phyloP scores from a whole-genome alignment of 495 filamentous ascomycete species.

The Neurospora sublineolata region DNA sequence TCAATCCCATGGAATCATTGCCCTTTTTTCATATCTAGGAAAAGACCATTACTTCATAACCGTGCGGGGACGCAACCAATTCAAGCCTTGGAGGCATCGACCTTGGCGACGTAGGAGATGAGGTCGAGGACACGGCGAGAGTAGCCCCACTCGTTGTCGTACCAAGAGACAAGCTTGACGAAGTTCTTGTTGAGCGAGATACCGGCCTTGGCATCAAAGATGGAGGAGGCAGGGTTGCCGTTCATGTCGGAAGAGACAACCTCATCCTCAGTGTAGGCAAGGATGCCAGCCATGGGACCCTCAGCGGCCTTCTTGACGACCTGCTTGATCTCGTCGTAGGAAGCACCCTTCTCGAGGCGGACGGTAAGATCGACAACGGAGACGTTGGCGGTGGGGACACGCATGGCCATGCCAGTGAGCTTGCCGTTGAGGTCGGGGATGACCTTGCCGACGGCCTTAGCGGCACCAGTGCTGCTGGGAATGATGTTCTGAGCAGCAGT shows the following conservation, averaged over 20 bases:
- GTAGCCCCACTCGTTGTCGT: constrained; percentile 86
- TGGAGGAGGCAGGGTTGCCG: constrained; percentile 84
- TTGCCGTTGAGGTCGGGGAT: constrained; percentile 96
- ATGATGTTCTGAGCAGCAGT: constrained; percentile 99
- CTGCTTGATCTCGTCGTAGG: constrained; percentile 90
- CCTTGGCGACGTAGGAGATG: constrained; percentile 82
- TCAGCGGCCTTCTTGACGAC: constrained; percentile 81
- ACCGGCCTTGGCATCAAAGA: constrained; percentile 99
- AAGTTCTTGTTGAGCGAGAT: constrained; percentile 97
- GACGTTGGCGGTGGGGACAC: constrained; percentile 96
- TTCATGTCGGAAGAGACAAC: constrained; percentile 88
- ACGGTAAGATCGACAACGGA: constrained; percentile 95
- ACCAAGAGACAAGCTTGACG: constrained; percentile 97
- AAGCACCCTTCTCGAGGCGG: constrained; percentile 81
- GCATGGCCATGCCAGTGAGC: constrained; percentile 98
- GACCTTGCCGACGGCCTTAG: constrained; percentile 99
- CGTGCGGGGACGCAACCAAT: constrained; percentile 11
- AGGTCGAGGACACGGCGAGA: constrained; percentile 97
- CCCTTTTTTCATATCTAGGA: neutral
- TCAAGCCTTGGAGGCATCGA: constrained; percentile 47
- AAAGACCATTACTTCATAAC: constrained; percentile 5
- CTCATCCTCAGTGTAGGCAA: constrained; percentile 94
- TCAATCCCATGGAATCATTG: neutral
- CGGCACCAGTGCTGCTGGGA: constrained; percentile 96
- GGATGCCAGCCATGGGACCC: constrained; percentile 66